These are phyloP conservation scores for Pichia sp. DNA, from an alignment of 1,139 yeast genomes.

Conservation along the genomic window DNA sequence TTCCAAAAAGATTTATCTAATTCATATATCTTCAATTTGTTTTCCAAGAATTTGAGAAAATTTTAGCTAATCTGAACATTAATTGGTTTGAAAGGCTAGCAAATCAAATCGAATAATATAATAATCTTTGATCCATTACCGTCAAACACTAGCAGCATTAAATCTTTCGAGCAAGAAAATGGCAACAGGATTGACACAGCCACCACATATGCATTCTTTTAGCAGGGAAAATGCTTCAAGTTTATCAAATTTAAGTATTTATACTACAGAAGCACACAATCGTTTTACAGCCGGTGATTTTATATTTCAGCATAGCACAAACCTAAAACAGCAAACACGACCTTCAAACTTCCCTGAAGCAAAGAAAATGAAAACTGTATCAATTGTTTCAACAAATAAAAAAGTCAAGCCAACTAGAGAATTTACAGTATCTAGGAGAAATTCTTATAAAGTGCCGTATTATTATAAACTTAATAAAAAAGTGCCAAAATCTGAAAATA, in stretches of 20 bases:
- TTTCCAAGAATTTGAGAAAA: too few relatives aligned
- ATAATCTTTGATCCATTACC: too few relatives aligned
- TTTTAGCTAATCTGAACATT: too few relatives aligned
- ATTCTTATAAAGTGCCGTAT: conserved; percentile 16
- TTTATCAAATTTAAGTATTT: conserved; percentile 9
- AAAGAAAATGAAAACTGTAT: not conserved
- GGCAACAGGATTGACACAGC: conserved; percentile 8
- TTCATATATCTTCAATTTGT: too few relatives aligned
- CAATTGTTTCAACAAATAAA: not conserved
- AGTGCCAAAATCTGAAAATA: not conserved
- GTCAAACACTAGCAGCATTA: too few relatives aligned
- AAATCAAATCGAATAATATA: too few relatives aligned
- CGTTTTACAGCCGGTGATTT: conserved; percentile 9
- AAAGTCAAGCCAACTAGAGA: conserved; percentile 6
- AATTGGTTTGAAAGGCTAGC: too few relatives aligned
- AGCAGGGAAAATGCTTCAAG: conserved; percentile 4
- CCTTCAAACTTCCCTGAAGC: not conserved
- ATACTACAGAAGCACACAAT: conserved; percentile 10
- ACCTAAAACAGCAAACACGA: not conserved
- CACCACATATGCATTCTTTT: conserved; percentile 3
- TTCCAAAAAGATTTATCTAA: too few relatives aligned
- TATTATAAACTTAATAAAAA: conserved; percentile 12
- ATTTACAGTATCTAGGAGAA: conserved; percentile 18
- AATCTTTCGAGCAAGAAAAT: not conserved
- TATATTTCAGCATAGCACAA: too few relatives aligned